Conservation (phyloP, 75 land plant species). For the Cupressus sempervirens region DNA sequence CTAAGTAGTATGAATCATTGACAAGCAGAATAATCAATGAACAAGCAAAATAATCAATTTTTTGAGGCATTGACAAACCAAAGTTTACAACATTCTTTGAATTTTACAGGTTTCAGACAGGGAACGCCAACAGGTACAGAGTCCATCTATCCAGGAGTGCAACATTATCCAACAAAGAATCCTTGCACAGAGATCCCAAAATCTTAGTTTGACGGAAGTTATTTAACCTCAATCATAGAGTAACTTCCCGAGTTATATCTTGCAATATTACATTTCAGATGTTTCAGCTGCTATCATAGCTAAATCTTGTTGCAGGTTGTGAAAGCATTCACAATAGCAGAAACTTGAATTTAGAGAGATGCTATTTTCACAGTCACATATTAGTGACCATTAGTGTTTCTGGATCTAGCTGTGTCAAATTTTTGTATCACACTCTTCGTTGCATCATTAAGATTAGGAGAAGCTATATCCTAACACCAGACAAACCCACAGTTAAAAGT, state of each 20-base stretch:
- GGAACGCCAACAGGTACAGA: neutral
- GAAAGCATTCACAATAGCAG: neutral
- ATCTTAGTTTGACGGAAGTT: neutral
- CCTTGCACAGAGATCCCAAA: neutral
- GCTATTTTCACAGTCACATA: too few relatives aligned
- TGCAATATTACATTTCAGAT: neutral
- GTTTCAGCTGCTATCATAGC: neutral
- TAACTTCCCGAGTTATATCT: neutral
- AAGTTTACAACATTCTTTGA: neutral
- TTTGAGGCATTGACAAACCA: neutral
- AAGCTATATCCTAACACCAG: too few relatives aligned
- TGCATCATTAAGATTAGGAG: too few relatives aligned
- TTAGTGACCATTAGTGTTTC: too few relatives aligned
- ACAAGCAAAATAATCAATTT: neutral
- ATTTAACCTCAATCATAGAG: neutral
- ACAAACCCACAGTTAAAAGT: too few relatives aligned
- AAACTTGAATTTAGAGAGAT: neutral
- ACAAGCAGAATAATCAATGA: neutral
- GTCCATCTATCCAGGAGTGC: neutral
- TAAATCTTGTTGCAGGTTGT: neutral
- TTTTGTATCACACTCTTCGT: too few relatives aligned
- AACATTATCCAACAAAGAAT: neutral
- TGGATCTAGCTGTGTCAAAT: too few relatives aligned
- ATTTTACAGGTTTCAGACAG: neutral
- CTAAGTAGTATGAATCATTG: neutral